Conservation (phyloP, 306 rosid genomes). For the Dicorynia guianensis region DNA sequence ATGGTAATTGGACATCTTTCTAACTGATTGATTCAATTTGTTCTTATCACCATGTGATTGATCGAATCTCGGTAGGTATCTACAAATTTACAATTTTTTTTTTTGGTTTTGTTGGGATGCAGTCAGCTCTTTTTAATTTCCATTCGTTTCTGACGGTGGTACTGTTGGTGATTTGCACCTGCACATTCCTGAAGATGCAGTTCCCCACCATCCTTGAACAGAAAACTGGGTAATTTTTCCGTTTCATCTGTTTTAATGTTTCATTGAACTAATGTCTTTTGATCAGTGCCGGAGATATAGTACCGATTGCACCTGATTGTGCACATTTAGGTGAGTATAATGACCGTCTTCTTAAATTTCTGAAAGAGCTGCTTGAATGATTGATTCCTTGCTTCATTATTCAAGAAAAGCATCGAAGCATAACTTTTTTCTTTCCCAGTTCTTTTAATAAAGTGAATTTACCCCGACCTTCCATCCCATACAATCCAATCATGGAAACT, state of each 20-base stretch:
- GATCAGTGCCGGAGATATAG: not conserved
- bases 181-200: constrained; percentile 84
- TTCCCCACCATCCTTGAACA: constrained; percentile 79
- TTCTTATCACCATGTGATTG: not conserved
- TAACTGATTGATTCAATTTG: not conserved
- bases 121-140: constrained; percentile 90
- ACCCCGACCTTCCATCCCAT: too few relatives aligned
- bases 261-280: not conserved
- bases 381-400: not conserved
- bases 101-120: not conserved
- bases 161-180: constrained; percentile 75
- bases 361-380: not conserved
- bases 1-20: constrained; percentile 50
- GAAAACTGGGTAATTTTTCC: constrained; percentile 65
- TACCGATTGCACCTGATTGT: not conserved
- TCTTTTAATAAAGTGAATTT: not conserved
- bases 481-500: too few relatives aligned
- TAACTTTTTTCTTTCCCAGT: too few relatives aligned
- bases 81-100: not conserved
- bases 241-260: not conserved
- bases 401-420: not conserved
- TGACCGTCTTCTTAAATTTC: not conserved
- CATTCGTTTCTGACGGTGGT: constrained; percentile 86
- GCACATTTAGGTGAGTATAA: not conserved
- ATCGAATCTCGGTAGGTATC: not conserved